Base-by-base conservation (phyloP, 208 protist genomes). In the Plasmodiophora brassicae region DNA sequence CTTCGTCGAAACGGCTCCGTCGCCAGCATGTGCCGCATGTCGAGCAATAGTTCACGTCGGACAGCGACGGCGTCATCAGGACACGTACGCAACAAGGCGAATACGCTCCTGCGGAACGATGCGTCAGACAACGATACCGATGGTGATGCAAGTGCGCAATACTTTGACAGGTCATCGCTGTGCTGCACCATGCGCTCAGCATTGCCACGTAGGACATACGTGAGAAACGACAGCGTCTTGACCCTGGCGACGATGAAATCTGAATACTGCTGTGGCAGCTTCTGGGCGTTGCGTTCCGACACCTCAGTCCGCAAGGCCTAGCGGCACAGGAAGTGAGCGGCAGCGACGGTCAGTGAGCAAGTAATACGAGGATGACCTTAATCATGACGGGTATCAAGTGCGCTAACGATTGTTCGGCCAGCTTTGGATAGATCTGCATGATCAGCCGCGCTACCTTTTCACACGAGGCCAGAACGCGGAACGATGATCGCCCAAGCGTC, bases 191-290 rank as follows among this genome's bases (percentile, higher is more conserved):
- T 85, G 1, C 91, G 83, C 14, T 94, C 89, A 0, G 90, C 85
- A 57, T 89, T 92, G 10, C 87, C 85, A 25, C 92, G 88, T 1
- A 95, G 85, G 10, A 95, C 90, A 54, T 95, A 96, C 0, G 94
- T 94, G 0, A 96, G 87, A 85, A 96, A 95, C 0, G 93, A 95
- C 0, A 96, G 89, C 35, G 93, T 96, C 88, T 93, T 87, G 5
- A 91, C 89, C 45, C 89, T 8, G 32, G 86, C 85, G 14, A 71
- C 46, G 14, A 89, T 89, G 71, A 90, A 90, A 32, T 89, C 87
- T 45, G 8, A 85, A 50, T 87, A 89, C 28, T 53, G 35, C 41
- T 89, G 87, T 71, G 8, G 28, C 41, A 86, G 54, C 45, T 45
- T 45, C 44, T 89, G 60, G 1, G 46, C 43, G n/a, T 78, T 5